Base-by-base conservation (phyloP, 441 rosid genomes). In the Jatropha podagrica region DNA sequence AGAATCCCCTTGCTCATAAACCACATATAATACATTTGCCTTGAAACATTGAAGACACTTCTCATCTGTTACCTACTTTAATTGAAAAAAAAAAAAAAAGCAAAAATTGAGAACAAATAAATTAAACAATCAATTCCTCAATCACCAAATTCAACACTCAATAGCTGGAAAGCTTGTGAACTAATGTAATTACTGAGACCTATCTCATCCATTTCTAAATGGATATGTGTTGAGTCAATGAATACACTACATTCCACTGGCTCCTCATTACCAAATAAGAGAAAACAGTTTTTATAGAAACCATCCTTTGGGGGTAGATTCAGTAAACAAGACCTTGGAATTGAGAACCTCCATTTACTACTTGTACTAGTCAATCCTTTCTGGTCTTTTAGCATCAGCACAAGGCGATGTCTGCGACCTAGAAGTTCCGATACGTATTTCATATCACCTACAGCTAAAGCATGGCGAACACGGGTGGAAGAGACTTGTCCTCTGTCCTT, bases 401-500 rank as follows among this genome's bases (percentile, higher is more conserved):
- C 78, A 62, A 94, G 89, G 52, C 97, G 87, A 80, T 94, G 98
- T 40, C 65, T 79, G 32, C 95, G 92, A 68, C 97, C 98, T 41
- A 94, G 86, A 74, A 94, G 95, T 80, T 91, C 92, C 2, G 96
- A 81, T 32, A 92, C 98, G 8, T 91, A 89, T 67, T 81, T 83
- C 90, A 86, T 84, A 74, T 94, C 93, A 65, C 97, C 98, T 0
- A 71, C 75, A 23, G 95, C 91, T 74, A 94, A 86, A 73, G 95
- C 97, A 76, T 83, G 91, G 17, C 96, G 96, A 68, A 94, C 91
- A 61, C 95, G 92, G 37, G 98, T 94, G 59, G 97, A 92, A 17
- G 97, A 92, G 44, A 94, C 97, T 70, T 94, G 97, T n/a, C 97
- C 96, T 84, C 79, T 89, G 76, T 94, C 96, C 75, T 93, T 89